Percentiles rank a stretch among this genome's conserved stretches.
These are phyloP conservation scores for Sclerotinia glacialis DNA, from an alignment of 2,329 filamentous ascomycete species.

Conservation along the genomic window DNA sequence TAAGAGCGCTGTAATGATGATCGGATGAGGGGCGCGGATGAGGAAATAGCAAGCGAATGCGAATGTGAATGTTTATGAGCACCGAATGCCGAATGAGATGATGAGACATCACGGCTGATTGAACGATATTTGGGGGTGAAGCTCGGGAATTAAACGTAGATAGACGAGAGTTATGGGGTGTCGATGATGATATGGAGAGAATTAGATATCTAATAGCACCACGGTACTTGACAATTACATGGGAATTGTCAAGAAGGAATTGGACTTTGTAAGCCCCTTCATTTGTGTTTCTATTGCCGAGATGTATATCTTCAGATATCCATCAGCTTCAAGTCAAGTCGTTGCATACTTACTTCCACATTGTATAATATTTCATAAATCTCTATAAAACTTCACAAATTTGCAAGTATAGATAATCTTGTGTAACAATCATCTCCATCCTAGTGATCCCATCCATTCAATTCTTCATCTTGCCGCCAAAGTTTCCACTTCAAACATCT, in stretches of 20 bases:
- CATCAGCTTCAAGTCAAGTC: too few species aligned
- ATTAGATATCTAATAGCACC: too few species aligned
- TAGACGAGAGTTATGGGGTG: too few species aligned
- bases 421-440: not conserved
- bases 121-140: too few species aligned
- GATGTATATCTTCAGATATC: too few species aligned
- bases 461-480: not conserved
- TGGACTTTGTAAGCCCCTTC: not conserved
- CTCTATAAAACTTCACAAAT: too few species aligned
- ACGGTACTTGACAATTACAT: too few species aligned
- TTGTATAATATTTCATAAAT: not conserved
- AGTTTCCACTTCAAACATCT: not conserved
- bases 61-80: not conserved
- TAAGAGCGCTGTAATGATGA: not conserved
- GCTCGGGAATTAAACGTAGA: too few species aligned
- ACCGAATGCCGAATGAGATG: constrained; percentile 3
- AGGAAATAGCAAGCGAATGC: not conserved
- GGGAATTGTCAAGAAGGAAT: too few species aligned
- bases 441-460: not conserved
- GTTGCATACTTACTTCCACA: not conserved
- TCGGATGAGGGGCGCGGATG: not conserved
- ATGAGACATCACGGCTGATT: too few species aligned
- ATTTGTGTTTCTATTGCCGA: not conserved
- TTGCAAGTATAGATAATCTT: not conserved
- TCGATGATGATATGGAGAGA: too few species aligned